Conservation (phyloP, 1,139 yeast genomes). For the Saccharomyces hybrid region DNA sequence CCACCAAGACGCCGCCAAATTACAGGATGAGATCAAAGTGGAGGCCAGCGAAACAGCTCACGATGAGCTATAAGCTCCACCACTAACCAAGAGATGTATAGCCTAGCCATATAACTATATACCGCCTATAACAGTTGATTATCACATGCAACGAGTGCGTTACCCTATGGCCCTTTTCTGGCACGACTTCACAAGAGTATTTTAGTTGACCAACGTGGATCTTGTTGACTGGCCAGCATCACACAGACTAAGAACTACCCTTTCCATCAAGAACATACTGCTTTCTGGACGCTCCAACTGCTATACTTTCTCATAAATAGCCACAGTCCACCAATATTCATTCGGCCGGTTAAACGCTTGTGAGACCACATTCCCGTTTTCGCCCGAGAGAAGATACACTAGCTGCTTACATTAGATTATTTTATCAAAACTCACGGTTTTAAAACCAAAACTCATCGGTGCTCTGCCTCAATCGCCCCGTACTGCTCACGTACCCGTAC, state of each 20-base stretch:
- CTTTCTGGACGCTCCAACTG: neutral
- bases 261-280: neutral
- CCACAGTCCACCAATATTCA: neutral
- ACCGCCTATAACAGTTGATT: neutral
- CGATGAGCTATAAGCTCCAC: neutral
- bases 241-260: neutral
- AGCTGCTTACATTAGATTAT: neutral
- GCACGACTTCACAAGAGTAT: neutral
- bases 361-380: slow-evolving; percentile 1
- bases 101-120: neutral
- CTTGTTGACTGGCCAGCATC: neutral
- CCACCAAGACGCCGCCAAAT: neutral
- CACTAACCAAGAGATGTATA: neutral
- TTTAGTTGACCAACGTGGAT: neutral
- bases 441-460: neutral
- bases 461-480: neutral
- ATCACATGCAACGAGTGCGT: neutral
- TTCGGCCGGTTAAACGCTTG: slow-evolving; percentile 1
- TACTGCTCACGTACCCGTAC: neutral
- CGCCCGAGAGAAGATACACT: neutral
- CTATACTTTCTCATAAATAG: neutral
- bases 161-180: neutral
- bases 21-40: neutral
- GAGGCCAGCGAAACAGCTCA: neutral
- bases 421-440: neutral